Percentiles rank a stretch among this genome's conserved stretches.
Evolutionary conservation across 2,329 filamentous ascomycete species (phyloP).

Genomic region (Colletotrichum navitas): DNA sequence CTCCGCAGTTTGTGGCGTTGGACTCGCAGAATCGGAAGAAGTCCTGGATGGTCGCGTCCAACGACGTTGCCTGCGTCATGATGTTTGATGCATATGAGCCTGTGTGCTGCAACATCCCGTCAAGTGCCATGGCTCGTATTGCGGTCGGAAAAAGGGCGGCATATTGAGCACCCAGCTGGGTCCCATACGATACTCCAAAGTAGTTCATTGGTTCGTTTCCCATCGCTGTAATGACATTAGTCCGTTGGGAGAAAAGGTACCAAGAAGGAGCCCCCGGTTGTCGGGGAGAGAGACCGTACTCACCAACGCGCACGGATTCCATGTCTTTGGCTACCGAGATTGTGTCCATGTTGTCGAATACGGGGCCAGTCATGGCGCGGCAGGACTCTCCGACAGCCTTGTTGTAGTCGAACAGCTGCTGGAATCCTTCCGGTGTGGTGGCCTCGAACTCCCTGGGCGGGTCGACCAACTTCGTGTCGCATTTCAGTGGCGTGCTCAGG

Average conservation of each 20-base stretch:
- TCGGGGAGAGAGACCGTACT: background rate
- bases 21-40: slow-evolving; percentile 37
- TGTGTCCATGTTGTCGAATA: slow-evolving; percentile 33
- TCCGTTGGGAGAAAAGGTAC: background rate
- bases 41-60: slow-evolving; percentile 35
- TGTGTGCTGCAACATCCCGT: slow-evolving; percentile 36
- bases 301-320: slow-evolving; percentile 28
- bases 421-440: slow-evolving; percentile 35
- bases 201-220: slow-evolving; percentile 30
- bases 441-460: slow-evolving; percentile 33
- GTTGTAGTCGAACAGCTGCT: slow-evolving; percentile 24
- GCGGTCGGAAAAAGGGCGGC: slow-evolving; percentile 20
- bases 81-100: slow-evolving; percentile 31
- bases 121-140: slow-evolving; percentile 34
- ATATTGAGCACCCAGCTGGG: slow-evolving; percentile 29
- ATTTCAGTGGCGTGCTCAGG: slow-evolving; percentile 21
- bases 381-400: slow-evolving; percentile 35
- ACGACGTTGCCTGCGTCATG: slow-evolving; percentile 35
- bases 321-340: slow-evolving; percentile 32
- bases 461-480: slow-evolving; percentile 21
- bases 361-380: slow-evolving; percentile 22
- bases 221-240: background rate
- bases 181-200: slow-evolving; percentile 35
- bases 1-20: slow-evolving; percentile 18
- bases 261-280: background rate